Base-by-base conservation (phyloP, 805 yeast genomes). In the Pichia scutulata region DNA sequence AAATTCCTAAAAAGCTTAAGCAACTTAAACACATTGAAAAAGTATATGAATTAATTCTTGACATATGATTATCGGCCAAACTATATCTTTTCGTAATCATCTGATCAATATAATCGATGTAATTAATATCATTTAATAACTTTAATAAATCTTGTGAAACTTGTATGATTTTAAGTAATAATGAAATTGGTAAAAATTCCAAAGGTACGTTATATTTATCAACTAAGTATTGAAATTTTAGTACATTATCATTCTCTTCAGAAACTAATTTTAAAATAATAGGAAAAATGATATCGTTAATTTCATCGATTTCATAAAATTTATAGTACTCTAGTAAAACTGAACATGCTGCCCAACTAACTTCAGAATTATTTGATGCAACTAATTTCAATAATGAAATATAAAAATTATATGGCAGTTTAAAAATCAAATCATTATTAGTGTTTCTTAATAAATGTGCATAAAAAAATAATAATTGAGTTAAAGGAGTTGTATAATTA, bases 1-100 rank as follows among this genome's bases (percentile, higher is more conserved):
- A 59, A 0, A 73, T 58, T 2, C 71, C 66, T n/a, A 71, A 57
- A 19, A 72, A 68, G 49, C 73, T 66, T 41, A 73, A 50, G 5
- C 70, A 63, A 33, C 39, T 36, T 18, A 50, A 21, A 43, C 26
- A 50, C 40, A 41, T 47, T n/a, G 52, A 46, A 28, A 46, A 39
- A 5, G 36, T 39, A 25, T 21, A 46, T 2, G 50, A 24, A 21
- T 48, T 36, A 5, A 30, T 18, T 22, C 24, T 19, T n/a, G 33
- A 22, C 42, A 48, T 48, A 13, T 19, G 3, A 16, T 16, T 19
- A 14, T 23, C 23, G 5, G 3, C 12, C 4, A n/a, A 2, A 14
- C 44, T 39, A 41, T 28, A 48, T 3, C n/a, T 18, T 16, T 6
- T 36, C 7, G 28, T 21, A 2, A 49, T 44, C 1, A 42, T 22